These are phyloP conservation scores for Saturnispora sekii DNA, from an alignment of 805 yeast species.

Conservation along the genomic window DNA sequence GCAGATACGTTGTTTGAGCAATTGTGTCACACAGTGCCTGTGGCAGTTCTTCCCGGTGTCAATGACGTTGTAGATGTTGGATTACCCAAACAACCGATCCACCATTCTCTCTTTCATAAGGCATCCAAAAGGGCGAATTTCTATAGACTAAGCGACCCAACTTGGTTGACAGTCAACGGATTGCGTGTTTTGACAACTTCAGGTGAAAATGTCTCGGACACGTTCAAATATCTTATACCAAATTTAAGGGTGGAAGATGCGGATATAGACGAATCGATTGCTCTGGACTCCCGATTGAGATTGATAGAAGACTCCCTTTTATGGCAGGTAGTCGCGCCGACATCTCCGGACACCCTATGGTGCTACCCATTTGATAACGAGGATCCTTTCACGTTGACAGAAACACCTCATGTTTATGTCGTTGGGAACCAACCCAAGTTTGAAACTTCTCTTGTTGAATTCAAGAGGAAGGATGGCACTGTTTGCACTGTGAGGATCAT, in stretches of 20 bases:
- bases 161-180: conserved; percentile 53
- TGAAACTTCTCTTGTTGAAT: conserved; percentile 34
- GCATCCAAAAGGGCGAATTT: conserved; percentile 28
- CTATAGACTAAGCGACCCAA: conserved; percentile 57
- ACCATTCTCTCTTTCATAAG: conserved; percentile 55
- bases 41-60: conserved; percentile 76
- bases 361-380: conserved; percentile 68
- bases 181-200: conserved; percentile 58
- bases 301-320: conserved; percentile 57
- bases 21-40: conserved; percentile 49
- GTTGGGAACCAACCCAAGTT: conserved; percentile 74
- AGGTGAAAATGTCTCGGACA: conserved; percentile 80
- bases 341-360: conserved; percentile 93
- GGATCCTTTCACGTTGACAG: conserved; percentile 77
- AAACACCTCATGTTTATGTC: conserved; percentile 79
- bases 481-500: conserved; percentile 38
- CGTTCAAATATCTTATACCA: conserved; percentile 54
- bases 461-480: conserved; percentile 27
- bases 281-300: conserved; percentile 32
- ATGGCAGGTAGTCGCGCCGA: conserved; percentile 88
- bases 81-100: conserved; percentile 88
- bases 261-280: conserved; percentile 20
- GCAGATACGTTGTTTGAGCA: conserved; percentile 53
- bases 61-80: conserved; percentile 78
- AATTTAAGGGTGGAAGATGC: conserved; percentile 24